Evolutionary conservation across 768 basidiomycete species (phyloP), one percentile per base, ranked within the genome.

Genomic region (Suillus lakei): DNA sequence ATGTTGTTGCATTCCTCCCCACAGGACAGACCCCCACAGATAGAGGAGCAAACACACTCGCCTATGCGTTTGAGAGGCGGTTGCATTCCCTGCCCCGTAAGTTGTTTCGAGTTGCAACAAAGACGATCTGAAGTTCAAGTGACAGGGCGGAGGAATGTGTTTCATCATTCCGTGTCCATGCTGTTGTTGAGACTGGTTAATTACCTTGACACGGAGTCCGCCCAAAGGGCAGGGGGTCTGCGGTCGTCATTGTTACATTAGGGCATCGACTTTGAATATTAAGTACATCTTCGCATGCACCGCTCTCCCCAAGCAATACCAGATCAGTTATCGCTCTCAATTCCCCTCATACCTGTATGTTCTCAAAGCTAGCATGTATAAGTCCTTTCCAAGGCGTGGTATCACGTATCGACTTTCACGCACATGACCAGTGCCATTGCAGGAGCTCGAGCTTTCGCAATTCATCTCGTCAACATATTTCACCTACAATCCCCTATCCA

Each of bases 141-240:
- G 23, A 1, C 55, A 72, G 78, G 71, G 77, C 48, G 78, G 78
- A 7, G 79, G 80, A 38, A 78, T 69, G 46, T 80, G 79, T 53
- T 81, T 63, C 56, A 73, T 77, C 58, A 76, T 81, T 61, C 80
- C 79, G 7, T 62, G 74, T n/a, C 79, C 78, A 15, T 80, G 78
- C 53, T 59, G 38, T 28, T 59, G 58, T 16, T 54, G 53, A 51
- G 28, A 28, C 5, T n/a, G 21, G 32, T 32, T 3, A n/a, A 32
- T 32, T n/a, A 32, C 9, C 2, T 32, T 53, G 28, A 53, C 5
- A 2, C 2, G 18, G 10, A 32, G 30, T 54, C 18, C 30, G 7
- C 9, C 10, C 26, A 28, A 30, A 53, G 0, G 28, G 51, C 10
- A 2, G 51, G 9, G 51, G 9, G 1, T 26, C 12, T 50, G 48